A percentile compares a stretch with the other conserved stretches of the same genome.
phyloP scores from a whole-genome alignment of 2,329 filamentous ascomycete genomes.

The Metarhizium robertsii region DNA sequence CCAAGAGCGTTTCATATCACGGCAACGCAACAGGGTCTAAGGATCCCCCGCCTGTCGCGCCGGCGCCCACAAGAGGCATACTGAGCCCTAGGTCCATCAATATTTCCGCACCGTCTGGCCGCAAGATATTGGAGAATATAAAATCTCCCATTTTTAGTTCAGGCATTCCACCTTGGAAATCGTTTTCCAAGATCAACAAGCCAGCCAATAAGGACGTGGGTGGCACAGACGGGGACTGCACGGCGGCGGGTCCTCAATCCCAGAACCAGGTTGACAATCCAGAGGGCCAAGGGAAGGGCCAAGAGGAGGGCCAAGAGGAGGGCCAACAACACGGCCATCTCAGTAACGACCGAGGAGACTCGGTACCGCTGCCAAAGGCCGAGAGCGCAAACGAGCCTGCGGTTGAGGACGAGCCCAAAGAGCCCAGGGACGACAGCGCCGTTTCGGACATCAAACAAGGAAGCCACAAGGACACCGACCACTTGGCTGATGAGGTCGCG shows the following conservation, averaged over 20 bases:
- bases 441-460: not conserved
- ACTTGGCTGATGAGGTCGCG: constrained; percentile 29
- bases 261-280: not conserved
- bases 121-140: constrained; percentile 5
- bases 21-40: not conserved
- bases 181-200: constrained; percentile 3
- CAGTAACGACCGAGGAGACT: not conserved
- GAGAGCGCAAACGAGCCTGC: too few relatives aligned
- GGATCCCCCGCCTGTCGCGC: not conserved
- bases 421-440: not conserved
- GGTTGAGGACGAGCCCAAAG: not conserved
- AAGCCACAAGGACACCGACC: constrained; percentile 4
- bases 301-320: not conserved
- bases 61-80: constrained; percentile 1
- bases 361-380: not conserved
- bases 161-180: not conserved
- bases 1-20: constrained; percentile 11
- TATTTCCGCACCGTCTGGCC: constrained; percentile 3
- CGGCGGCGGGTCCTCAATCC: not conserved
- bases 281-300: too few relatives aligned
- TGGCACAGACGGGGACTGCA: not conserved
- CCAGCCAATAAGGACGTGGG: not conserved
- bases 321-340: not conserved
- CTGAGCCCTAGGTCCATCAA: constrained; percentile 7
- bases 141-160: not conserved